Base-by-base conservation (phyloP, 179 eudicot species). In the Vitellaria paradoxa region DNA sequence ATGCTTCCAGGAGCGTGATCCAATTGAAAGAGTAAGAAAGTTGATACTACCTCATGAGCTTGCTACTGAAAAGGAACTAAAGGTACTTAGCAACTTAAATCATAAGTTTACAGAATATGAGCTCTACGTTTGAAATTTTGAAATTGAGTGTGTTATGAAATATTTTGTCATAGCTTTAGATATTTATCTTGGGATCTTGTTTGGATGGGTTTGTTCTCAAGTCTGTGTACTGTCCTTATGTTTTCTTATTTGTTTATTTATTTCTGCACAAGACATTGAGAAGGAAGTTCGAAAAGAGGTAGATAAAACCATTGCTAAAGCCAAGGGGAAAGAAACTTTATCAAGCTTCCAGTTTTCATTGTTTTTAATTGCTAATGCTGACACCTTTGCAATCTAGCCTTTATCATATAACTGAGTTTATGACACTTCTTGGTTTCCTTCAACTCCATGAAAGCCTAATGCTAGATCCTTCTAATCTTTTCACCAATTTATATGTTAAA, bases 251-350 rank as follows among this genome's bases (percentile, higher is more conserved):
- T n/a, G n/a, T n/a, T n/a, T 86, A 42, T 8, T 17, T 67, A 53
- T 42, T 20, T 23, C 66, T 80, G 20, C 53, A 17, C 85, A 96
- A 98, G 99, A 96, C 82, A 89, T 87, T 72, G 99, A 96, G 81
- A 96, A 96, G 87, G 96, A 89, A 86, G 52, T 82, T 30, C 84
- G 94, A 57, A 96, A 96, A 85, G 90, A 90, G 79, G 97, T 96
- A 47, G 99, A 93, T 82, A 92, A 93, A 67, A 97, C 99, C 61
- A 89, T 96, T 84, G 97, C 96, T 18, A 72, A 89, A 83, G 99
- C 99, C 69, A 93, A 96, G 96, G 97, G 91, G 66, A 82, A 83
- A 42, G 69, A 24, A 50, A 50, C 9, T 30, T 14, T 12, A 13
- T 49, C 49, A 12, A 37, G 49, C n/a, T 72, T 57, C 2, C 50